Percentiles rank a stretch among this genome's conserved stretches.
Conservation (phyloP, 139 green algal species). For the Chlamydomonas urium region DNA sequence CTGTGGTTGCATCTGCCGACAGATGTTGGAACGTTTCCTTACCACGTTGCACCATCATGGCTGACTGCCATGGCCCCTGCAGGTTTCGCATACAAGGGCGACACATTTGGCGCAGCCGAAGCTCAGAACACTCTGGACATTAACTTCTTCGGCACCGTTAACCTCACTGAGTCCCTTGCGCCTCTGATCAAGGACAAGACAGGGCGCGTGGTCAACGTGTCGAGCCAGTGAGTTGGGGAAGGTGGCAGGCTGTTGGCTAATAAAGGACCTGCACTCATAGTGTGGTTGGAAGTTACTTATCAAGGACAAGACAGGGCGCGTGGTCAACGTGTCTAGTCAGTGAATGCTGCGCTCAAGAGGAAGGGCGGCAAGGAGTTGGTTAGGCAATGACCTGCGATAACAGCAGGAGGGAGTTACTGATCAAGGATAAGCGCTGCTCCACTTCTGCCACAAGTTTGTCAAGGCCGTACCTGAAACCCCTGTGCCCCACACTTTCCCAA, state of each 20-base stretch:
- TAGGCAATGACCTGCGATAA: too few species aligned
- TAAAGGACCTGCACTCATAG: too few species aligned
- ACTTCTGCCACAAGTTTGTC: background rate
- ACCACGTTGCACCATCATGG: background rate
- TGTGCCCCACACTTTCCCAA: too few species aligned
- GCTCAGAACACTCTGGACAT: slow-evolving; percentile 13
- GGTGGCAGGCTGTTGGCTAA: too few species aligned
- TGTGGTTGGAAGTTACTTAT: too few species aligned
- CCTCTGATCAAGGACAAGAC: background rate
- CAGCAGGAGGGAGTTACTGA: too few species aligned
- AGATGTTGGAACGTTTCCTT: too few species aligned
- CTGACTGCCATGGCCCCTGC: background rate
- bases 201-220: slow-evolving; percentile 3
- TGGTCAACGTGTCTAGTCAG: slow-evolving; percentile 8
- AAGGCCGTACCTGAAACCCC: too few species aligned
- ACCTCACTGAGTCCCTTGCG: background rate
- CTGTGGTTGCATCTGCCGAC: too few species aligned
- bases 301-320: background rate
- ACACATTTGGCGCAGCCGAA: slow-evolving; percentile 62
- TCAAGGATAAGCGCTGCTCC: background rate
- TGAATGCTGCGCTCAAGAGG: too few species aligned
- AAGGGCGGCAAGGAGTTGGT: background rate
- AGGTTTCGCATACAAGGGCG: slow-evolving; percentile 72
- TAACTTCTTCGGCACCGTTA: slow-evolving; percentile 12
- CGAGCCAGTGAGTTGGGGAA: slow-evolving; percentile 2